Percentiles rank a stretch among this genome's conserved stretches.
These are phyloP conservation scores for Phytophthora palmivora DNA, from an alignment of 352 stramenopile genomes.

Conservation along the genomic window DNA sequence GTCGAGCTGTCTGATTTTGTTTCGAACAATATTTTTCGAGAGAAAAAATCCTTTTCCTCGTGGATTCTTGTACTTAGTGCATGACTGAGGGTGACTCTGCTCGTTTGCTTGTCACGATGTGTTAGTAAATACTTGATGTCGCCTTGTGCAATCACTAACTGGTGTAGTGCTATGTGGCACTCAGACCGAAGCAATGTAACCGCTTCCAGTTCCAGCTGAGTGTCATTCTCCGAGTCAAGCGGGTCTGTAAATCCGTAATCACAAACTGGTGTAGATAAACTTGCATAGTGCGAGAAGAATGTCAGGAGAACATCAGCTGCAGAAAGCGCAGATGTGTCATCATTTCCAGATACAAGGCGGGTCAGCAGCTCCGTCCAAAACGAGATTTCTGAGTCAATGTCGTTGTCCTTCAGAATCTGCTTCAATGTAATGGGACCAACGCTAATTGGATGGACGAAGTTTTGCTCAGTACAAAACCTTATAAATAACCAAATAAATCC, in stretches of 20 bases:
- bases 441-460: slow-evolving; percentile 55
- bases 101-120: slow-evolving; percentile 58
- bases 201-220: slow-evolving; percentile 48
- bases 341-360: slow-evolving; percentile 43
- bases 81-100: slow-evolving; percentile 74
- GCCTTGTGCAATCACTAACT: slow-evolving; percentile 65
- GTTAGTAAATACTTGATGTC: slow-evolving; percentile 66
- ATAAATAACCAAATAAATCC: slow-evolving; percentile 84
- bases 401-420: slow-evolving; percentile 46
- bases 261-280: slow-evolving; percentile 47
- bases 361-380: slow-evolving; percentile 72
- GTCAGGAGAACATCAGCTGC: slow-evolving; percentile 62
- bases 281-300: slow-evolving; percentile 68
- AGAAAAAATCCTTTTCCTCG: slow-evolving; percentile 67
- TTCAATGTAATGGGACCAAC: slow-evolving; percentile 40
- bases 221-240: slow-evolving; percentile 73
- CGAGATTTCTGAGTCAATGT: slow-evolving; percentile 61
- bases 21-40: slow-evolving; percentile 70
- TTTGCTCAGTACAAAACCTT: slow-evolving; percentile 60
- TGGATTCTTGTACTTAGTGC: slow-evolving; percentile 70
- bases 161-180: slow-evolving; percentile 71
- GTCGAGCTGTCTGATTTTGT: slow-evolving; percentile 42
- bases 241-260: slow-evolving; percentile 69
- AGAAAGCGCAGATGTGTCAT: slow-evolving; percentile 39
- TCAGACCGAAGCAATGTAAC: slow-evolving; percentile 62